Base-by-base conservation (phyloP, 768 basidiomycete species). In the Scleroderma citrinum region DNA sequence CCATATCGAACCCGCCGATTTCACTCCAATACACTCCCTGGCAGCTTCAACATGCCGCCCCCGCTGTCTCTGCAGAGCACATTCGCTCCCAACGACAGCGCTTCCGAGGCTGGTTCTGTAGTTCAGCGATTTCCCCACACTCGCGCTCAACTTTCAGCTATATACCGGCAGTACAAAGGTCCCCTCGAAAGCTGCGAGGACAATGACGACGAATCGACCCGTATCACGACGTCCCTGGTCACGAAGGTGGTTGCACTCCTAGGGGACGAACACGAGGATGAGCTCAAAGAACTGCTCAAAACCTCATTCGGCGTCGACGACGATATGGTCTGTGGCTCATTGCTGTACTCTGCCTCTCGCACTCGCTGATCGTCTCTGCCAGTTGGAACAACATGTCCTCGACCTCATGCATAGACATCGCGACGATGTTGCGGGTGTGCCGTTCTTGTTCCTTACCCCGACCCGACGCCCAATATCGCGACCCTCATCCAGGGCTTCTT, bases 371-470 rank as follows among this genome's bases (percentile, higher is more conserved):
- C 38, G 52, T 26, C 51, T 58, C 51, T 51, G 44, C 5, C 57
- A 90, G 86, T 72, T 92, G 53, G 93, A 96, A 62, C 87, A 93
- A 58, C 81, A 84, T 62, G 89, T 93, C 50, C 74, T 97, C 17
- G 92, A 95, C 62, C 78, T 96, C 53, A 96, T 97, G 94, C 94
- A 97, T 70, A 87, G 88, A 69, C 89, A 93, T 66, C 77, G 82
- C 53, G 92, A 95, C 76, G 85, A 90, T 71, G 71, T 85, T 35
- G 81, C 84, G 12, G 85, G 86, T 17, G 84, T 89, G 6, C 87
- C 88, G 0, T 92, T 92, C 63, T 71, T 90, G 48, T 88, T 85
- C 69, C 72, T 92, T 43, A 91, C 87, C 5, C 85, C 87, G 19
- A 87, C 83, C 29, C 76, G 84, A 52, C 80, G 87, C 17, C 88